Base-by-base conservation (phyloP, 2,329 filamentous ascomycete species). In the Tetracladium maxilliforme region DNA sequence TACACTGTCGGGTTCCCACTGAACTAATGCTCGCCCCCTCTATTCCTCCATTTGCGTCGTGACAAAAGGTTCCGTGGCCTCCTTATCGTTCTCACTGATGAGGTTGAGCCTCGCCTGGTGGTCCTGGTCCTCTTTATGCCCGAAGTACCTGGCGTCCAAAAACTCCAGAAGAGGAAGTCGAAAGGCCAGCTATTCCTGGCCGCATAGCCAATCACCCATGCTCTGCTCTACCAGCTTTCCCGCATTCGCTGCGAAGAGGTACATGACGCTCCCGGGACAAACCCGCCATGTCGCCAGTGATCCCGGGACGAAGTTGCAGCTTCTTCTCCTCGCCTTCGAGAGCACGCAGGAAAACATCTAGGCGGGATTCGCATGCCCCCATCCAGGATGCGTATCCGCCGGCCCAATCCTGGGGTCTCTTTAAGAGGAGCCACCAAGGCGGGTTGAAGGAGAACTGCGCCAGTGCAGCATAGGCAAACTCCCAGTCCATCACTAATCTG, bases 401-500 rank as follows among this genome's bases (percentile, higher is more conserved):
- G 2, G 24, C 10, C 48, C 52, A 55, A 10, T 32, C 31, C 17
- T 55, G 48, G 0, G 44, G 40, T 10, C 25, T 20, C 7, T 45
- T 28, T 3, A 54, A 30, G 2, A 55, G 39, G 3, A 56, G 34
- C 51, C 49, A 56, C 49, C 48, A 54, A 1, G 51, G 51, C 3
- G 48, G 45, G 23, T 48, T 43, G 23, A 42, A 38, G 7, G 21
- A 25, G 22, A 51, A 54, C 20, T 52, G 41, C 10, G 40, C 27
- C 0, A 50, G 48, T 0, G 38, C 50, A 2, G 31, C 39, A 28
- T 54, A 52, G 0, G 45, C 32, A 27, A 49, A 51, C 35, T 58
- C 54, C 50, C 50, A 58, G 31, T 57, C 52, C 4, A 60, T 47
- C 0, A 51, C 41, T n/a, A n/a, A n/a, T n/a, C n/a, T n/a, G n/a